Percentiles rank a stretch among this genome's conserved stretches.
Conservation (phyloP, 2,329 filamentous ascomycete genomes). For the Aspergillus pseudonomiae region DNA sequence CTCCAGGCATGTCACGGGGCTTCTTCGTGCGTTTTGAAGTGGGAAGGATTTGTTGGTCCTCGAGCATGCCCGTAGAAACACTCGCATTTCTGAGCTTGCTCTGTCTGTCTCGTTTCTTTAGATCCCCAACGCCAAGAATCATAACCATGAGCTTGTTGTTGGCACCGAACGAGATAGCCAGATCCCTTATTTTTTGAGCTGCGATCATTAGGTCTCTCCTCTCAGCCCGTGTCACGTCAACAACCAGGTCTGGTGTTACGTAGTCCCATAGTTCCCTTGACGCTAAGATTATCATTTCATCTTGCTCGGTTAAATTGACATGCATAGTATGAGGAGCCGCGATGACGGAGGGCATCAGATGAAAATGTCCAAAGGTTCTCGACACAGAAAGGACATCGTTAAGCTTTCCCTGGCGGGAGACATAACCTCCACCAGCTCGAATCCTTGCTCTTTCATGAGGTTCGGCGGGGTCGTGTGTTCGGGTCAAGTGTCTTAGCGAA, state of each 20-base stretch:
- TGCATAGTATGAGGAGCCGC: constrained; percentile 84
- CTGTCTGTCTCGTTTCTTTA: constrained; percentile 77
- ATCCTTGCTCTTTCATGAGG: constrained; percentile 82
- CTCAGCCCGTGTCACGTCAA: constrained; percentile 87
- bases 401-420: constrained; percentile 89
- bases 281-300: constrained; percentile 91
- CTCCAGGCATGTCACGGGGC: constrained; percentile 63
- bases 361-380: constrained; percentile 90
- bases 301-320: constrained; percentile 77
- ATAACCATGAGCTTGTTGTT: constrained; percentile 98
- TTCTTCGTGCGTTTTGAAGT: constrained; percentile 67
- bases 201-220: constrained; percentile 90
- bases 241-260: constrained; percentile 82
- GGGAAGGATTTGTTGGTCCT: constrained; percentile 59
- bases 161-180: constrained; percentile 93
- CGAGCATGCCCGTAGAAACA: constrained; percentile 79
- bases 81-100: constrained; percentile 76
- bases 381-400: constrained; percentile 92
- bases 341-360: constrained; percentile 89
- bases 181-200: constrained; percentile 88
- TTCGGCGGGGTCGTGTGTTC: constrained; percentile 92
- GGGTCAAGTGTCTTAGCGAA: constrained; percentile 78
- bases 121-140: constrained; percentile 90
- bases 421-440: constrained; percentile 91
- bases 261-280: constrained; percentile 96